Percentiles rank a stretch among this genome's conserved stretches.
These are phyloP conservation scores for Ustilago tritici DNA, from an alignment of 1,284 basidiomycete species.

Conservation along the genomic window DNA sequence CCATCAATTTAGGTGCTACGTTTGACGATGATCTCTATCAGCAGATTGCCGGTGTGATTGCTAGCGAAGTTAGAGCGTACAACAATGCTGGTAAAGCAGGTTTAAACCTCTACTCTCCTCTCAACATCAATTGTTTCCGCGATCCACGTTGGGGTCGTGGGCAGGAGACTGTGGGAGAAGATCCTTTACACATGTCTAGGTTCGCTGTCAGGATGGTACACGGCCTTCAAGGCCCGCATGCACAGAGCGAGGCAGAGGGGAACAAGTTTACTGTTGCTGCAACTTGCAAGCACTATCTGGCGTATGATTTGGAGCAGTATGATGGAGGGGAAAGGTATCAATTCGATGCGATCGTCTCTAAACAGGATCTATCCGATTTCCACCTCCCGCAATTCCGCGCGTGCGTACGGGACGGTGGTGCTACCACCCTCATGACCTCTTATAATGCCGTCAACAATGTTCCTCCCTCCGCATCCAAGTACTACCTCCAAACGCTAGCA, in stretches of 20 bases:
- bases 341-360: constrained; percentile 30
- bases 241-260: neutral
- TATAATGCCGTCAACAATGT: constrained; percentile 37
- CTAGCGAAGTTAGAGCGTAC: constrained; percentile 29
- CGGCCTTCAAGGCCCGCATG: constrained; percentile 17
- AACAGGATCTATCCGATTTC: constrained; percentile 38
- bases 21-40: constrained; percentile 34
- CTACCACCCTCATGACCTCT: constrained; percentile 24
- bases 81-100: constrained; percentile 30
- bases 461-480: constrained; percentile 26
- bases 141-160: constrained; percentile 36
- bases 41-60: constrained; percentile 17
- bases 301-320: constrained; percentile 26
- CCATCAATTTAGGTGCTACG: constrained; percentile 37
- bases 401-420: constrained; percentile 28
- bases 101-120: constrained; percentile 26
- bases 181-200: constrained; percentile 22
- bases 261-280: constrained; percentile 15
- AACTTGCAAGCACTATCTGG: constrained; percentile 35
- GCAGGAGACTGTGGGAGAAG: constrained; percentile 33
- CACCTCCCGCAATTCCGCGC: constrained; percentile 34
- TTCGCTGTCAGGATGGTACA: constrained; percentile 23
- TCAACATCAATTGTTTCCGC: constrained; percentile 38
- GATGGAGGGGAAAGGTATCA: constrained; percentile 30
- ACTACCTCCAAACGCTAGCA: constrained; percentile 29